These are phyloP conservation scores for Kernera saxatilis DNA, from an alignment of 345 rosid genomes.

Conservation along the genomic window DNA sequence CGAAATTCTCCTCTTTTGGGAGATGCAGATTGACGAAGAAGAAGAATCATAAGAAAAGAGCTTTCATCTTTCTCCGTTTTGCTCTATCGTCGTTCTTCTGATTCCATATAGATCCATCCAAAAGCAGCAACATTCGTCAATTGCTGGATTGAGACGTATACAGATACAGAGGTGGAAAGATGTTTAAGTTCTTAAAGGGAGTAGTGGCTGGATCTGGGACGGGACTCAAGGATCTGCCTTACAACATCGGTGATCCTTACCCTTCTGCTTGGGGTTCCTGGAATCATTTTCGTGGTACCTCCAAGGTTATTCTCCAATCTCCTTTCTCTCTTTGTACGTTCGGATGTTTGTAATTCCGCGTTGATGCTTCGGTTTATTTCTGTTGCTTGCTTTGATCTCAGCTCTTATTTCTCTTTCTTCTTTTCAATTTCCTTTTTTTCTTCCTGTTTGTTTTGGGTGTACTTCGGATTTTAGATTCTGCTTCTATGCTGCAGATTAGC, in stretches of 20 bases:
- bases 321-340: not conserved
- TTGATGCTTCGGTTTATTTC: not conserved
- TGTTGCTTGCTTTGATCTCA: not conserved
- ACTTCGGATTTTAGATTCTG: not conserved
- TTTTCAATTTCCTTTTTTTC: not conserved
- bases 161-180: conserved; percentile 27
- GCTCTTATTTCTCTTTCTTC: not conserved
- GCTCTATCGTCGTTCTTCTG: not conserved
- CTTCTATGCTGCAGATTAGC: not conserved
- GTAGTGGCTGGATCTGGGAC: conserved; percentile 96
- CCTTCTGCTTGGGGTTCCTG: conserved; percentile 96
- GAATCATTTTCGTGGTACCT: conserved; percentile 88
- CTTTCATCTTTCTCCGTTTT: not conserved
- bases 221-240: conserved; percentile 94
- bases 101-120: not conserved
- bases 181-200: conserved; percentile 87
- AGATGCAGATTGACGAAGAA: conserved; percentile 18
- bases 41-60: not conserved
- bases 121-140: not conserved
- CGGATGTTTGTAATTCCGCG: not conserved
- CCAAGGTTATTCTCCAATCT: conserved; percentile 47
- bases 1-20: conserved; percentile 10
- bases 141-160: not conserved
- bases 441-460: not conserved
- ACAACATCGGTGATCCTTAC: conserved; percentile 83